These are phyloP conservation scores for Geoglossum cookeanum DNA, from an alignment of 2,329 filamentous ascomycete genomes.

Conservation along the genomic window DNA sequence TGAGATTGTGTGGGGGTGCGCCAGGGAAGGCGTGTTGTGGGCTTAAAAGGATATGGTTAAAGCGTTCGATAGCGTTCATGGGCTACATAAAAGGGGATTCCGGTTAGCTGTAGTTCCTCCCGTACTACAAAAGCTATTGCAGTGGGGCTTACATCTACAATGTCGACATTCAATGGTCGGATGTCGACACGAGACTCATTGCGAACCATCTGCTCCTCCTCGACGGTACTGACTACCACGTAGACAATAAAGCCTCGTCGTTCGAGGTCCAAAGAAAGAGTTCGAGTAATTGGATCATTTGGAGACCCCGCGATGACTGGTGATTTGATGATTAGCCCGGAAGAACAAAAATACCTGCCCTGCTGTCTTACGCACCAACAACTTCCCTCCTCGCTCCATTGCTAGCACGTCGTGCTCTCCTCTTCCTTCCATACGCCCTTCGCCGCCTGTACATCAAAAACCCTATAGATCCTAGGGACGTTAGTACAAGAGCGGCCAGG, in stretches of 20 bases:
- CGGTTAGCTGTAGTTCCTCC: neutral
- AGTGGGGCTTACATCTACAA: slow-evolving; percentile 45
- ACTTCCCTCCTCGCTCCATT: slow-evolving; percentile 83
- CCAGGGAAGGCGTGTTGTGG: slow-evolving; percentile 60
- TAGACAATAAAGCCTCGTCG: slow-evolving; percentile 85
- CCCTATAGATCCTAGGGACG: slow-evolving; percentile 47
- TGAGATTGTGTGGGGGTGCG: slow-evolving; percentile 55
- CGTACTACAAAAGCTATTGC: neutral
- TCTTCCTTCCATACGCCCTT: slow-evolving; percentile 37
- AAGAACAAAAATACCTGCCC: neutral
- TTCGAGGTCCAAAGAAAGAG: slow-evolving; percentile 71
- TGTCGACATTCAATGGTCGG: slow-evolving; percentile 61
- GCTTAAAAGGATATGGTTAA: slow-evolving; percentile 49
- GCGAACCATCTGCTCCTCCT: slow-evolving; percentile 67
- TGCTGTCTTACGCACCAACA: slow-evolving; percentile 26
- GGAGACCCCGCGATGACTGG: slow-evolving; percentile 76
- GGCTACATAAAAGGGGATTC: slow-evolving; percentile 29
- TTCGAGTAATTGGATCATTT: slow-evolving; percentile 63
- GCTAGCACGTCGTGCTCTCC: slow-evolving; percentile 57
- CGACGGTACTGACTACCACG: slow-evolving; percentile 64
- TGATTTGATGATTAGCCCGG: neutral
- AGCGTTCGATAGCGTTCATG: slow-evolving; percentile 50
- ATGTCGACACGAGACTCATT: slow-evolving; percentile 65
- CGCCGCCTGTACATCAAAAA: slow-evolving; percentile 42
- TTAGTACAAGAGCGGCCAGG: slow-evolving; percentile 48